Percentiles rank a stretch among this genome's conserved stretches.
phyloP scores from a whole-genome alignment of 2,329 filamentous ascomycete genomes.

The Phialophora macrospora region DNA sequence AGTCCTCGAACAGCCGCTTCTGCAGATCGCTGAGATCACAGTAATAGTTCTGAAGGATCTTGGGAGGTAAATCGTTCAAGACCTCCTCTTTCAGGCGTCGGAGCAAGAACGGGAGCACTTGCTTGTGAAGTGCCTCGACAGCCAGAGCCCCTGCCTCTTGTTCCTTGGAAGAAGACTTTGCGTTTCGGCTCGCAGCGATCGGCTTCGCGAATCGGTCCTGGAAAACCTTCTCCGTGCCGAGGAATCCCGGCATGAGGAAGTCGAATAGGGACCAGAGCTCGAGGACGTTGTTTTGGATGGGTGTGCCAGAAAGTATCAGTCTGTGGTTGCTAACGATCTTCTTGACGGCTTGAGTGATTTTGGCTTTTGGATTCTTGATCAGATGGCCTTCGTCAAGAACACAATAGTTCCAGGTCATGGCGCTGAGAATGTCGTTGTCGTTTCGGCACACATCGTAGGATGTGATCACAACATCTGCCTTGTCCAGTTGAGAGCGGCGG shows the following conservation, averaged over 20 bases:
- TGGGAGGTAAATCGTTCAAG: conserved; percentile 90
- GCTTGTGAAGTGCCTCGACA: conserved; percentile 97
- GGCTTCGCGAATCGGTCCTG: conserved; percentile 93
- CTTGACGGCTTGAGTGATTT: conserved; percentile 93
- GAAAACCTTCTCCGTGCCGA: conserved; percentile 96
- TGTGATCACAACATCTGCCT: conserved; percentile 91
- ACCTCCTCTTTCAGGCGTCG: conserved; percentile 98
- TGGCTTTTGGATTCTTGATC: conserved; percentile 98
- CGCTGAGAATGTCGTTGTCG: conserved; percentile 80
- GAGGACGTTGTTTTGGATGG: conserved; percentile 96
- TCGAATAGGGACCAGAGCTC: conserved; percentile 98
- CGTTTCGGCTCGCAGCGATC: conserved; percentile 90
- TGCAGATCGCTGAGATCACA: conserved; percentile 96
- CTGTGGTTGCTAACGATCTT: conserved; percentile 87
- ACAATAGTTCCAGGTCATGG: conserved; percentile 94
- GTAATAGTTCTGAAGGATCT: conserved; percentile 99
- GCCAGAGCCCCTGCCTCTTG: conserved; percentile 95
- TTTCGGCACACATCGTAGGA: conserved; percentile 98
- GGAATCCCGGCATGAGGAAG: conserved; percentile 97
- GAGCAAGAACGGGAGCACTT: conserved; percentile 93
- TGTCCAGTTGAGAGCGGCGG: conserved; percentile 70
- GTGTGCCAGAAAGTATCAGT: conserved; percentile 92
- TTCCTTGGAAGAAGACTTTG: conserved; percentile 97
- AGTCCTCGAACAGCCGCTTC: conserved; percentile 93
- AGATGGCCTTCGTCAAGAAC: conserved; percentile 96